Base-by-base conservation (phyloP, 768 basidiomycete genomes). In the Ephemerocybe angulata region DNA sequence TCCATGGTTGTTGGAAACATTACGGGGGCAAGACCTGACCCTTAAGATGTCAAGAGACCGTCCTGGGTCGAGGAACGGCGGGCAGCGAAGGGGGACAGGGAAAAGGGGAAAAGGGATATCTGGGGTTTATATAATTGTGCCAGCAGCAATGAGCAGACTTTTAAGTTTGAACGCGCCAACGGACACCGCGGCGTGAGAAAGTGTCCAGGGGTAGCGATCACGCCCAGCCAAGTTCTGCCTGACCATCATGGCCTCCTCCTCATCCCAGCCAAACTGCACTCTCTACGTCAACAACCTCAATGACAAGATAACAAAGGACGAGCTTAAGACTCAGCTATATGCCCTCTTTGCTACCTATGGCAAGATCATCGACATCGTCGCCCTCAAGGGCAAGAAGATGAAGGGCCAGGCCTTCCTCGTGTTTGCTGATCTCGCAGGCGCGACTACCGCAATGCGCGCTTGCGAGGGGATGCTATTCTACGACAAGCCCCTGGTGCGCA, bases 371-470 rank as follows among this genome's bases (percentile, higher is more conserved):
- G 96, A 98, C 69, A 85, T 98, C 56, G 82, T 98, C 55, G 94
- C 95, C 22, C 85, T 88, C 24, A 94, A 96, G 71, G 83, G 78
- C 66, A 74, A 82, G 55, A 89, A 86, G 70, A 92, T 90, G 86
- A 83, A 87, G 60, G 95, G 94, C 21, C 94, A 97, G 71, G 96
- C 96, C 1, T 98, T 97, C 72, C 86, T 98, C 65, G 93, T 96
- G 63, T 98, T 97, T 73, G 81, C 84, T 49, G 96, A 98, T 73
- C 85, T 96, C 48, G 83, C 90, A 10, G 84, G 86, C 52, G 92
- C 93, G 55, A 98, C 96, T 4, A 84, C 92, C 52, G 96, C 96
- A 31, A 81, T 98, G 84, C 82, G 96, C 47, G 92, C 88, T 43
- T 88, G 94, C 66, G 89, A 93, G 64, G 96, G 96, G 52, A 90